These are phyloP conservation scores for Fonsecaea multimorphosa DNA, from an alignment of 2,329 filamentous ascomycete genomes.

Conservation along the genomic window DNA sequence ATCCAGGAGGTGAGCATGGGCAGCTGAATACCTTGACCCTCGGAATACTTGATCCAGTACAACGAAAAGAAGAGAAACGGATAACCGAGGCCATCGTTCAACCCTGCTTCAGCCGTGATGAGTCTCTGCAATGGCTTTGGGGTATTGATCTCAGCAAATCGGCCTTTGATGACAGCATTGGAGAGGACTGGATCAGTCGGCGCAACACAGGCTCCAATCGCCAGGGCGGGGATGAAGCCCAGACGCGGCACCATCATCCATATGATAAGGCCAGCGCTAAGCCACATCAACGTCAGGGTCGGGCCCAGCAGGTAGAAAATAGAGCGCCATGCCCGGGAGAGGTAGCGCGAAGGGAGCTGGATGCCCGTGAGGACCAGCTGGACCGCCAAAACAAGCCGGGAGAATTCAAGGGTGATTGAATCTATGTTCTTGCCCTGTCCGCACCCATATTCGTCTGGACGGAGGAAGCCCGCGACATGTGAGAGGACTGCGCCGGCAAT, in stretches of 20 bases:
- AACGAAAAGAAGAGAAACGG: constrained; percentile 85
- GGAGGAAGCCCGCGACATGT: constrained; percentile 76
- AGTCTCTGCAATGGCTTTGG: constrained; percentile 79
- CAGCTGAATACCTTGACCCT: constrained; percentile 58
- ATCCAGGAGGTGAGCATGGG: constrained; percentile 74
- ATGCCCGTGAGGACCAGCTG: constrained; percentile 87
- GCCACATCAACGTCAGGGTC: constrained; percentile 85
- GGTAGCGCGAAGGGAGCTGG: constrained; percentile 81
- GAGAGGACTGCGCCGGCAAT: constrained; percentile 78
- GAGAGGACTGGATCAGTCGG: constrained; percentile 87
- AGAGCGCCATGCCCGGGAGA: constrained; percentile 76
- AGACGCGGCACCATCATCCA: constrained; percentile 76
- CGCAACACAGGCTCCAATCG: constrained; percentile 81
- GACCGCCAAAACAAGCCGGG: constrained; percentile 82
- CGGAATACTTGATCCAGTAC: constrained; percentile 77
- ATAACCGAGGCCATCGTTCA: constrained; percentile 77
- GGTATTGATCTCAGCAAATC: constrained; percentile 88
- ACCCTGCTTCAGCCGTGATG: constrained; percentile 79
- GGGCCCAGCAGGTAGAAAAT: constrained; percentile 77
- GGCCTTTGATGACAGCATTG: constrained; percentile 88
- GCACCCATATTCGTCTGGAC: constrained; percentile 74
- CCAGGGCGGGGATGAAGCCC: constrained; percentile 76
- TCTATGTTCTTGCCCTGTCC: constrained; percentile 64
- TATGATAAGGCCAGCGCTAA: constrained; percentile 76
- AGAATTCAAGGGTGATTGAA: constrained; percentile 78